Evolutionary conservation across 371 early-diverging fungal species (phyloP).

Genomic region (Mortierella sp.): DNA sequence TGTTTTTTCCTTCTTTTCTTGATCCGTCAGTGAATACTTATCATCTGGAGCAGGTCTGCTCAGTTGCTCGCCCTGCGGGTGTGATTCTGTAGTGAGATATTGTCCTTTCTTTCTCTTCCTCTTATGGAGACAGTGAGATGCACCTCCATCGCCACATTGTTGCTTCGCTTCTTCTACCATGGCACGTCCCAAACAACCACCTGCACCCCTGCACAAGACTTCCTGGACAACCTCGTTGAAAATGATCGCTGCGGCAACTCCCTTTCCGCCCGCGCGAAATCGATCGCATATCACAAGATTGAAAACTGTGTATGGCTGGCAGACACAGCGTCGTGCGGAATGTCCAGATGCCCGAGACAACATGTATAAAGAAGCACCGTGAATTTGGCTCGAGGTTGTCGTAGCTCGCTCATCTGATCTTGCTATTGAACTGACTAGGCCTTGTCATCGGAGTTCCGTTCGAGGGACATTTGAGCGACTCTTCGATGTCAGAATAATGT

Average conservation of each 20-base stretch:
- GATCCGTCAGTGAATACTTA: too few relatives aligned
- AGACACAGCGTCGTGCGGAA: slow-evolving; percentile 8
- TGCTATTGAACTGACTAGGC: slow-evolving; percentile 1
- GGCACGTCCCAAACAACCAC: slow-evolving; percentile 10
- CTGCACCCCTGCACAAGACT: slow-evolving; percentile 14
- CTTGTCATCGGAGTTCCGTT: background rate
- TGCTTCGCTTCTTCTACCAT: slow-evolving; percentile 6
- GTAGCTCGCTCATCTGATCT: slow-evolving; percentile 9
- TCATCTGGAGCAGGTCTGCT: too few relatives aligned
- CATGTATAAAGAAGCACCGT: slow-evolving; percentile 13
- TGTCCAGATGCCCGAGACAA: slow-evolving; percentile 20
- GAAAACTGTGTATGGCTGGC: slow-evolving; percentile 17
- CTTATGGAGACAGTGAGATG: too few relatives aligned
- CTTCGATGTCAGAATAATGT: too few relatives aligned
- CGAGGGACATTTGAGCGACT: background rate
- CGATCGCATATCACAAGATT: slow-evolving; percentile 15
- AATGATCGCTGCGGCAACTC: slow-evolving; percentile 12
- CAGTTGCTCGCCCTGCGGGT: too few relatives aligned
- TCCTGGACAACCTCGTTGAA: slow-evolving; percentile 12
- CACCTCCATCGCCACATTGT: slow-evolving; percentile 7
- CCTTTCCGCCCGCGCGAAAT: slow-evolving; percentile 12
- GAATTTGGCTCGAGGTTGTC: slow-evolving; percentile 18
- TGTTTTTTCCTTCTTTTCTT: background rate
- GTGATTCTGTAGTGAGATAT: too few relatives aligned
- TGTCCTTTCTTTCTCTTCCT: slow-evolving; percentile 2